Evolutionary conservation across 2,329 filamentous ascomycete species (phyloP).

Genomic region (Ophiocordyceps camponoti-floridani): DNA sequence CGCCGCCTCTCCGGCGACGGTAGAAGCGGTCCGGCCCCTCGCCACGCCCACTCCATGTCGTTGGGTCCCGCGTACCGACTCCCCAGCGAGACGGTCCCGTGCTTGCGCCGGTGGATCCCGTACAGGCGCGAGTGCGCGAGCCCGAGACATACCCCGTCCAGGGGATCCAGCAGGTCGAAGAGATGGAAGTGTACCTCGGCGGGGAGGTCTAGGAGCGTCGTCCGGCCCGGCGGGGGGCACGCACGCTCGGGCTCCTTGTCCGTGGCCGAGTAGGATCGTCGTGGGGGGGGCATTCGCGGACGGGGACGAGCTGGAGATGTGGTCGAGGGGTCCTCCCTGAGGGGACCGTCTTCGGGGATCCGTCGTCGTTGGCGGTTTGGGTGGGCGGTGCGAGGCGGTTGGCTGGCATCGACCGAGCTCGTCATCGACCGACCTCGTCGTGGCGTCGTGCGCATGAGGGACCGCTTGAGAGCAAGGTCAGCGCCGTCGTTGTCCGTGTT

Average conservation of each 20-base stretch:
- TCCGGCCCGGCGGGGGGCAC: slow-evolving; percentile 25
- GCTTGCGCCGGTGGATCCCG: slow-evolving; percentile 35
- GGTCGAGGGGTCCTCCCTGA: slow-evolving; percentile 2
- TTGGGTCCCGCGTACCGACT: slow-evolving; percentile 41
- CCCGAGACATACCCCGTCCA: slow-evolving; percentile 44
- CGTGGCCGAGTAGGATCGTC: slow-evolving; percentile 41
- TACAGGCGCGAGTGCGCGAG: slow-evolving; percentile 41
- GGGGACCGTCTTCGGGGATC: slow-evolving; percentile 17
- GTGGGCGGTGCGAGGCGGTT: slow-evolving; percentile 6
- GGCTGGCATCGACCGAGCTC: slow-evolving; percentile 20
- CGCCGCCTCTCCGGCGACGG: slow-evolving; percentile 31
- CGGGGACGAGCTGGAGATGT: neutral
- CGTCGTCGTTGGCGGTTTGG: slow-evolving; percentile 9
- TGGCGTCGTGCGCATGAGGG: slow-evolving; percentile 20
- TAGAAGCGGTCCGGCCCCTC: slow-evolving; percentile 30
- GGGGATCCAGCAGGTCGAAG: slow-evolving; percentile 44
- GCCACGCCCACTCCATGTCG: slow-evolving; percentile 46
- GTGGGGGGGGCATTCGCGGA: slow-evolving; percentile 23
- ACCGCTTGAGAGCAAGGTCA: slow-evolving; percentile 15
- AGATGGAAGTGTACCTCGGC: slow-evolving; percentile 41
- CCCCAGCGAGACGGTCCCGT: slow-evolving; percentile 36
- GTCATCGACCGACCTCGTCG: slow-evolving; percentile 28
- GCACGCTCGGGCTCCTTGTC: slow-evolving; percentile 38
- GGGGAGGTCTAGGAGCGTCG: slow-evolving; percentile 34
- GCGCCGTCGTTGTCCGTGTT: neutral